Conservation (phyloP, 768 basidiomycete genomes). For the Cystofilobasidium capitatum region DNA sequence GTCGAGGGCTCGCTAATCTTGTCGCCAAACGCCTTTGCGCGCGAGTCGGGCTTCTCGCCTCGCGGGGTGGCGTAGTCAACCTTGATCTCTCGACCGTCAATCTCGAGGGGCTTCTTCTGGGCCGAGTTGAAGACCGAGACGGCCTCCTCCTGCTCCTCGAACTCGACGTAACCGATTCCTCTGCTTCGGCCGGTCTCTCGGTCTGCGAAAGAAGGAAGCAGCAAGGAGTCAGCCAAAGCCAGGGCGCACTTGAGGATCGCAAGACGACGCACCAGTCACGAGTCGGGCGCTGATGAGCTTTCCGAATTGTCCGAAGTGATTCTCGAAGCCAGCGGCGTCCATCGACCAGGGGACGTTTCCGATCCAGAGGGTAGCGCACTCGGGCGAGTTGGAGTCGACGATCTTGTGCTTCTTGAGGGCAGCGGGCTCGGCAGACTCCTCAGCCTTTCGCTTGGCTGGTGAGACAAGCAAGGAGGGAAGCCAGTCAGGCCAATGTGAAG, state of each 20-base stretch:
- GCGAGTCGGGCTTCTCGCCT: conserved; percentile 17
- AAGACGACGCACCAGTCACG: conserved; percentile 84
- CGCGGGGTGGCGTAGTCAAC: conserved; percentile 67
- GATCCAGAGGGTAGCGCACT: conserved; percentile 61
- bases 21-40: conserved; percentile 27
- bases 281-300: conserved; percentile 58
- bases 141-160: conserved; percentile 45
- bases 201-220: conserved; percentile 60
- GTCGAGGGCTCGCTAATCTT: conserved; percentile 47
- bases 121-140: conserved; percentile 67
- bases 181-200: conserved; percentile 42
- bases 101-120: conserved; percentile 55
- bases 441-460: conserved; percentile 69
- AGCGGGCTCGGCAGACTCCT: conserved; percentile 33
- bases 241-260: conserved; percentile 84
- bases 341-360: conserved; percentile 5
- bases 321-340: neutral
- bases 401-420: conserved; percentile 60
- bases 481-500: conserved; percentile 8
- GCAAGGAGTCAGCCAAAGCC: conserved; percentile 77
- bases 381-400: conserved; percentile 46
- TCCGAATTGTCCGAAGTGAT: neutral
- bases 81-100: conserved; percentile 81
- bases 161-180: conserved; percentile 53
- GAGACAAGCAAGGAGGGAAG: conserved; percentile 15